Percentiles rank a stretch among this genome's conserved stretches.
phyloP scores from a whole-genome alignment of 169 alveolate genomes.

The Eimeria tenella region DNA sequence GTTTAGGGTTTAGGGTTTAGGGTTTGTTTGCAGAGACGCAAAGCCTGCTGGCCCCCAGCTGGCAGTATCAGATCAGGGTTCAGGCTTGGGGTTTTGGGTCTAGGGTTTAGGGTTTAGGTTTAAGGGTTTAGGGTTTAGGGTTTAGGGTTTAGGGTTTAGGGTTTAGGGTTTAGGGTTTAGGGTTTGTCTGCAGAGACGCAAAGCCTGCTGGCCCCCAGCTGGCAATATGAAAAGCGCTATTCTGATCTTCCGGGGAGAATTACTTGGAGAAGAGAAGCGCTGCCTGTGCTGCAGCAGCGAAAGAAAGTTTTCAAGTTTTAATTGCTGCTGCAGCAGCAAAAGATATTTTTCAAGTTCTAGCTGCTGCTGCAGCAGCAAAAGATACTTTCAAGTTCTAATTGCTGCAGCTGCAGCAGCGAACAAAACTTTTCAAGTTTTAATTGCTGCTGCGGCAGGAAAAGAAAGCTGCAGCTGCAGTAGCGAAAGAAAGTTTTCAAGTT shows the following conservation, averaged over 20 bases:
- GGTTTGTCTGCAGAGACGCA: slow-evolving; percentile 54
- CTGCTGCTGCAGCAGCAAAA: too few species aligned
- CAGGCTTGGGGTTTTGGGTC: neutral
- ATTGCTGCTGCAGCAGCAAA: too few species aligned
- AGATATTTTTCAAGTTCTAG: too few species aligned
- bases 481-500: too few species aligned
- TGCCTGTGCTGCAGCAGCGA: slow-evolving; percentile 72
- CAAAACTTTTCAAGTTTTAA: too few species aligned
- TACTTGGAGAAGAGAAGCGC: slow-evolving; percentile 67
- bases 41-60: slow-evolving; percentile 79
- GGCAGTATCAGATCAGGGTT: too few species aligned
- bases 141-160: too few species aligned
- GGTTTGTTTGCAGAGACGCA: slow-evolving; percentile 53
- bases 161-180: neutral
- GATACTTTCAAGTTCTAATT: too few species aligned
- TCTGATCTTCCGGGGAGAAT: slow-evolving; percentile 79
- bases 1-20: neutral
- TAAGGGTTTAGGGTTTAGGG: neutral
- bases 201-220: slow-evolving; percentile 79
- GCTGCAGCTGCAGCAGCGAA: too few species aligned
- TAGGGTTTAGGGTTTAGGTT: too few species aligned
- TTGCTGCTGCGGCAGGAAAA: too few species aligned
- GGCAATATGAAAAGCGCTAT: slow-evolving; percentile 71
- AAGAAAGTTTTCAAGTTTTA: neutral
- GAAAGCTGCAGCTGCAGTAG: too few species aligned